Percentiles rank a stretch among this genome's conserved stretches.
Evolutionary conservation across 1,284 basidiomycete genomes (phyloP).

Genomic region (Leccinum pachyderme): DNA sequence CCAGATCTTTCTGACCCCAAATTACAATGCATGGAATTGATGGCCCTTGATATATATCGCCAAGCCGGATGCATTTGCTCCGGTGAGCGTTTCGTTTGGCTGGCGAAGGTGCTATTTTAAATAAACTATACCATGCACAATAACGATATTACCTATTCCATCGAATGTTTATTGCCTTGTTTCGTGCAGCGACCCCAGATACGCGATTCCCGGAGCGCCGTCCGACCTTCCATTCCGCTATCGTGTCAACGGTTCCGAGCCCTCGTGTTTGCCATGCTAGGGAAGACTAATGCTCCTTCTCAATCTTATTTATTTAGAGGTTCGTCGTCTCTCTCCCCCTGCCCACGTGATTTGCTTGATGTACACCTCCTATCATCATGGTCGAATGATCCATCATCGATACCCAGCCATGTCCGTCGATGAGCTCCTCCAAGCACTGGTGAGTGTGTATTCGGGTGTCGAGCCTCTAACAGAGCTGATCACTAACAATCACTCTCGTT

Average conservation of each 20-base stretch:
- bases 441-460: not conserved
- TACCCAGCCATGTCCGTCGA: conserved; percentile 13
- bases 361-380: conserved; percentile 9
- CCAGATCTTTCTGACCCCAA: not conserved
- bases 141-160: not conserved
- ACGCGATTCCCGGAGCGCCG: not conserved
- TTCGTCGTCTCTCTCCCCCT: not conserved
- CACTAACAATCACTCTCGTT: not conserved
- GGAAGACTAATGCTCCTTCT: no score
- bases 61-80: not conserved
- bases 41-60: not conserved
- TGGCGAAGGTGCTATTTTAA: not conserved
- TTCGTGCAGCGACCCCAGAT: not conserved
- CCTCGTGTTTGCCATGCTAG: no score
- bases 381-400: conserved; percentile 1
- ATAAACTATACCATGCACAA: not conserved
- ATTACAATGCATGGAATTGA: not conserved
- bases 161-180: not conserved
- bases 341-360: conserved; percentile 1
- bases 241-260: no score
- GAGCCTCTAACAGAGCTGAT: not conserved
- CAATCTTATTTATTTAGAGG: no score
- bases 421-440: conserved; percentile 12
- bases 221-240: not conserved
- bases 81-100: not conserved